A percentile compares a stretch with the other conserved stretches of the same genome.
phyloP scores from a whole-genome alignment of 345 rosid species.

The Alliaria petiolata region DNA sequence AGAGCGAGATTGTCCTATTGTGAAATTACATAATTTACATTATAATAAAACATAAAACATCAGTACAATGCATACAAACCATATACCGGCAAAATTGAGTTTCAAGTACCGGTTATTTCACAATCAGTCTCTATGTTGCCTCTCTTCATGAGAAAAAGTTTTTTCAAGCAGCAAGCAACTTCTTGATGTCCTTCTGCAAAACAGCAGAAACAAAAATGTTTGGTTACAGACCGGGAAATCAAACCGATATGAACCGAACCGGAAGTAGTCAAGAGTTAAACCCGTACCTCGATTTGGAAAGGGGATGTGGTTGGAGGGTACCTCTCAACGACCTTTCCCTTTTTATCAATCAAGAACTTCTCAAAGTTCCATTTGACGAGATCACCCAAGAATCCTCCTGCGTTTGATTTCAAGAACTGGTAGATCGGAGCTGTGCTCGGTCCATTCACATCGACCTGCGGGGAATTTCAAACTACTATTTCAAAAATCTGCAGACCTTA shows the following conservation, averaged over 20 bases:
- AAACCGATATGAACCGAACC: not conserved
- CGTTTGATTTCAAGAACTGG: slow-evolving; percentile 76
- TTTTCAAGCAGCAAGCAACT: slow-evolving; percentile 23
- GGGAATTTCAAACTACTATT: not conserved
- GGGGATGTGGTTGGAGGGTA: slow-evolving; percentile 96
- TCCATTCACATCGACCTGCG: slow-evolving; percentile 93
- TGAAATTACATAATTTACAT: slow-evolving; percentile 7
- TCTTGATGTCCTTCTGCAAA: slow-evolving; percentile 31
- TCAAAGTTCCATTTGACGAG: slow-evolving; percentile 91
- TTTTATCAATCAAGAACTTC: slow-evolving; percentile 90
- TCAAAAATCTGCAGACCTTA: not conserved
- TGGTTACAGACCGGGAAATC: not conserved
- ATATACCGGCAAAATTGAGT: not conserved
- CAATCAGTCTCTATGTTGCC: not conserved
- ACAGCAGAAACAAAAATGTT: not conserved
- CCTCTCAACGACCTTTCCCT: slow-evolving; percentile 82
- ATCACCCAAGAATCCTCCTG: slow-evolving; percentile 80
- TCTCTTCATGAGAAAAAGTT: slow-evolving; percentile 12
- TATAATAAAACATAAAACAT: not conserved
- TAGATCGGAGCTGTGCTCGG: slow-evolving; percentile 82
- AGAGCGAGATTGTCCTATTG: slow-evolving; percentile 10
- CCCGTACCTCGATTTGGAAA: slow-evolving; percentile 79
- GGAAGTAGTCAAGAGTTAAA: not conserved
- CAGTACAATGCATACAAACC: slow-evolving; percentile 4
- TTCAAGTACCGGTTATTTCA: not conserved